These are phyloP conservation scores for Beauveria asiatica DNA, from an alignment of 2,329 filamentous ascomycete species.

Conservation along the genomic window DNA sequence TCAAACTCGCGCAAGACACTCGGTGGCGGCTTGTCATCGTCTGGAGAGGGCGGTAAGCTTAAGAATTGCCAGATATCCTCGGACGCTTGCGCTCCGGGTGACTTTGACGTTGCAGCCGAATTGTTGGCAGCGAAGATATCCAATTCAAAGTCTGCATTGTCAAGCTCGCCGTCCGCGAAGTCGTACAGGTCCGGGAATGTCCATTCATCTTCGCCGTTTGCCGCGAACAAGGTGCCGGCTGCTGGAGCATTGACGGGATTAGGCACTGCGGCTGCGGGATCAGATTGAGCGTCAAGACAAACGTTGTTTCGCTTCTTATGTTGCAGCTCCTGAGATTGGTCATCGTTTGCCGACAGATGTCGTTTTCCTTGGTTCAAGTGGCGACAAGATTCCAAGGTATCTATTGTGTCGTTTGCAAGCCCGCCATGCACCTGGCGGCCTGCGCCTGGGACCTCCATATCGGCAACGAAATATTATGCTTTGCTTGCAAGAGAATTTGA, in stretches of 20 bases:
- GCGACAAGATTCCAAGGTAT: no score
- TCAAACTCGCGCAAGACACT: constrained; percentile 23
- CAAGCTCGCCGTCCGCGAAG: not conserved
- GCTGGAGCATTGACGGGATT: not conserved
- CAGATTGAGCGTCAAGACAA: not conserved
- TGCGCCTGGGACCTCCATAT: not conserved
- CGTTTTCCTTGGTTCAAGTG: not conserved
- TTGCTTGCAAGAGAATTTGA: no score
- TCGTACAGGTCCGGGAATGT: not conserved
- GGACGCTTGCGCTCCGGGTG: not conserved
- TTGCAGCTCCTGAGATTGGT: not conserved
- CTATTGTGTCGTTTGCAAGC: not conserved
- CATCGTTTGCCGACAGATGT: not conserved
- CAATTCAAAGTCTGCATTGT: not conserved
- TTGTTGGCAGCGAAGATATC: not conserved
- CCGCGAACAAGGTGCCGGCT: not conserved
- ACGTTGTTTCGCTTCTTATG: not conserved
- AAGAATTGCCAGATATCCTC: not conserved
- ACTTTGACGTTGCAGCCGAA: not conserved
- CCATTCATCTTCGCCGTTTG: not conserved
- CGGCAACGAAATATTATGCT: not conserved
- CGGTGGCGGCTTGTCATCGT: constrained; percentile 17
- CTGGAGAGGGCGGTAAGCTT: not conserved
- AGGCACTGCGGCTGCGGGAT: not conserved
- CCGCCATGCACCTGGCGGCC: no score